These are phyloP conservation scores for Kwoniella newhampshirensis DNA, from an alignment of 768 basidiomycete species.

Conservation along the genomic window DNA sequence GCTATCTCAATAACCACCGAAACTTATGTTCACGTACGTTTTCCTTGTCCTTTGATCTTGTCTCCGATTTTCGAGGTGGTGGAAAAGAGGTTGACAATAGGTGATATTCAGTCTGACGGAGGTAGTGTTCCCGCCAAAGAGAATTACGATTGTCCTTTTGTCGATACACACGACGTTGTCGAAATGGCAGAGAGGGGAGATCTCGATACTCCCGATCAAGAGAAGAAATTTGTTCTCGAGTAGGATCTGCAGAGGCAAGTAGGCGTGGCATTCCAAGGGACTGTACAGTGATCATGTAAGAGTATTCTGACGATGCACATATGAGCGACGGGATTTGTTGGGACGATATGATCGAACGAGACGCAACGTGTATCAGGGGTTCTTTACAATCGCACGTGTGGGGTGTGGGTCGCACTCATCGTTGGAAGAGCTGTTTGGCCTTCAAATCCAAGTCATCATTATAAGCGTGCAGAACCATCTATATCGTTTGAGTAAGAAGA, in stretches of 20 bases:
- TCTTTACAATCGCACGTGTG: no score
- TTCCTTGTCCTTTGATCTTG: neutral
- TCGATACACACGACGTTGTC: constrained; percentile 4
- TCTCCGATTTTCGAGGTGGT: neutral
- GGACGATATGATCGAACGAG: no score
- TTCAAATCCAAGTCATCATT: no score
- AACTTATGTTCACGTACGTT: constrained; percentile 14
- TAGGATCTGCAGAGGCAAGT: constrained; percentile 7
- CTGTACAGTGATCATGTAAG: neutral
- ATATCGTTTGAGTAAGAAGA: no score
- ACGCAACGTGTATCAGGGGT: no score
- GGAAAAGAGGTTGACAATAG: neutral
- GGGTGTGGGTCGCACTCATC: no score
- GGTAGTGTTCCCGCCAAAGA: neutral
- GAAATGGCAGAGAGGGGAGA: constrained; percentile 12
- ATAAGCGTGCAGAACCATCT: no score
- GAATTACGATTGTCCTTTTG: neutral
- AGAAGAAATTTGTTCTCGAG: neutral
- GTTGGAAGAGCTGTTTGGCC: no score
- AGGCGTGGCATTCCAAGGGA: neutral
- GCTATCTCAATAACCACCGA: constrained; percentile 12
- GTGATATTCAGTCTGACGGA: constrained; percentile 4
- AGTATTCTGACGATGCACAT: no score
- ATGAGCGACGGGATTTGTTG: no score
- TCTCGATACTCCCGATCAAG: constrained; percentile 3